Base-by-base conservation (phyloP, 2,329 filamentous ascomycete genomes). In the Lizonia empirigonia region DNA sequence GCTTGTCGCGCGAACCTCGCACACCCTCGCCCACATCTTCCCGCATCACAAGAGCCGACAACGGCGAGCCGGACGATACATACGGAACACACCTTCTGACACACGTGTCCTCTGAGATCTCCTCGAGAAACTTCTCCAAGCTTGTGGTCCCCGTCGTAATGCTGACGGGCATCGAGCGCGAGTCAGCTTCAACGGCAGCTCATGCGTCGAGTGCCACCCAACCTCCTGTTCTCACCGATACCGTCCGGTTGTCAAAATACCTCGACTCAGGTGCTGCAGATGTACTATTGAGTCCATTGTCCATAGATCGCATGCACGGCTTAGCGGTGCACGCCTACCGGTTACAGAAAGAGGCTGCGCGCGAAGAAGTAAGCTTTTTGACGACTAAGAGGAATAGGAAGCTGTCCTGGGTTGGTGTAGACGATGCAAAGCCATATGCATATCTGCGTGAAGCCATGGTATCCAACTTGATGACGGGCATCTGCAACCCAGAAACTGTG, bases 381-480 rank as follows among this genome's bases (percentile, higher is more conserved):
- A 87, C 89, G 53, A 79, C 88, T 52, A 88, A 87, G 66, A 85
- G 87, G 60, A 85, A 87, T 35, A 83, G 91, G 47, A 95, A 95
- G 73, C 84, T 91, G 44, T 96, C 92, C 0, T 96, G 92, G 92
- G 91, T 96, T 33, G 91, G 92, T 20, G 82, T 95, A 9, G 85
- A 90, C 65, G 89, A 93, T 60, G 84, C 90, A 62, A 88, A 92
- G 69, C 91, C 91, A 1, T 96, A 91, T 75, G 87, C 90, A 13
- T 96, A 96, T 74, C 77, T 97, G 46, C 83, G 92, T 53, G 92
- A 97, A 76, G 90, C 89, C 40, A 96, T 97, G 91, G 92, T 97
- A 5, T 94, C 91, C 1, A 87, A 87, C 49, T 80, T 97, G 50
- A 94, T 96, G 89, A 88, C 87, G 65, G 86, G 90, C 29, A 96